Conservation (phyloP, 768 basidiomycete species). For the Pleurotus tuber-regium region DNA sequence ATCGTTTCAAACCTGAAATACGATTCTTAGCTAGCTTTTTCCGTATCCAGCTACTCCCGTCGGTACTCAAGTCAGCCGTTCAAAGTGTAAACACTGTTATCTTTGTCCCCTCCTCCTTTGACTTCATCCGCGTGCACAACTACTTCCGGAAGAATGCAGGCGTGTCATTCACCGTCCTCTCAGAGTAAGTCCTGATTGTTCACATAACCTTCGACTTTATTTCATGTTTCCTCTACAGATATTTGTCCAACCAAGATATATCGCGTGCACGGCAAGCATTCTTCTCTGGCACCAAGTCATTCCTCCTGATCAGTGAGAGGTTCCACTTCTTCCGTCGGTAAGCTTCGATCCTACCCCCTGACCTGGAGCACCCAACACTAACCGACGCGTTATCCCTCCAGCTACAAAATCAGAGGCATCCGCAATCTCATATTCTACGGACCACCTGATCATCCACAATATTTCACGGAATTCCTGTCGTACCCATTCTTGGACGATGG, state of each 20-base stretch:
- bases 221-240: no score
- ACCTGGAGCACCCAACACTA: background rate
- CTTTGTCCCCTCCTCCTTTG: conserved; percentile 93
- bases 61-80: conserved; percentile 87
- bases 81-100: conserved; percentile 86
- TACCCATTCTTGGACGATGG: conserved; percentile 90
- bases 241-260: conserved; percentile 92
- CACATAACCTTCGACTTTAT: no score
- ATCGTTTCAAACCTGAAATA: background rate
- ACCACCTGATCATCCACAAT: conserved; percentile 86
- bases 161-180: conserved; percentile 78
- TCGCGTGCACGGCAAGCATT: conserved; percentile 91
- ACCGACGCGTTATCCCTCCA: conserved; percentile 26
- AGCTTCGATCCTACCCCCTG: conserved; percentile 14
- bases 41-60: conserved; percentile 69
- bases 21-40: background rate
- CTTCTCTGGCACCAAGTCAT: conserved; percentile 82
- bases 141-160: conserved; percentile 73
- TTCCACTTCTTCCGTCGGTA: conserved; percentile 96
- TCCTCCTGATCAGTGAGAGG: conserved; percentile 92
- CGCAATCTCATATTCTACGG: conserved; percentile 93
- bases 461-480: conserved; percentile 86
- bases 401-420: conserved; percentile 92
- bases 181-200: conserved; percentile 64
- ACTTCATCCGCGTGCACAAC: conserved; percentile 90